Conservation (phyloP, 129 eudicot species). For the Helianthus annuus region DNA sequence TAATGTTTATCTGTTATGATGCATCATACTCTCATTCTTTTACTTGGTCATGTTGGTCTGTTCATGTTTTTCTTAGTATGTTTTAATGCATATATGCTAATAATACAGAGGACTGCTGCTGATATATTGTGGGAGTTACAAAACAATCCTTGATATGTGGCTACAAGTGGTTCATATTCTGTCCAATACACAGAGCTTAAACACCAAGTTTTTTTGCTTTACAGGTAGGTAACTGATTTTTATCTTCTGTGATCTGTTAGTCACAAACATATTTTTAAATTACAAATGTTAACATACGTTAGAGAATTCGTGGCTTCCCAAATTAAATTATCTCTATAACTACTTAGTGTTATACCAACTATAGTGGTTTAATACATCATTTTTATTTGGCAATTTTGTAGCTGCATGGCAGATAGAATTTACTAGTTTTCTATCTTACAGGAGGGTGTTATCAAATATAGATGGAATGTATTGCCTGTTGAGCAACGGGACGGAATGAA, state of each 20-base stretch:
- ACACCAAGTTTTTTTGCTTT: conserved; percentile 91
- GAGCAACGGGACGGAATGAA: conserved; percentile 98
- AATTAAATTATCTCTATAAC: background rate
- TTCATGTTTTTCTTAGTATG: conserved; percentile 3
- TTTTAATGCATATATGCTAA: conserved; percentile 15
- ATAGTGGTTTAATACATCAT: background rate
- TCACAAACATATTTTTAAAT: conserved; percentile 4
- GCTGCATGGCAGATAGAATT: conserved; percentile 9
- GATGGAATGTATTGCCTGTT: conserved; percentile 98
- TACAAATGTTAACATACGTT: conserved; percentile 5
- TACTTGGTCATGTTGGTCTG: conserved; percentile 14
- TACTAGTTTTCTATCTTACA: conserved; percentile 28
- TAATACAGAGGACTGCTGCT: conserved; percentile 84
- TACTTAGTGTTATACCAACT: conserved; percentile 3
- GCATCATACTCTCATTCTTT: background rate
- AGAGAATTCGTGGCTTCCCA: conserved; percentile 11
- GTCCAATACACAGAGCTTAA: conserved; percentile 71
- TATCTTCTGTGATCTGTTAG: conserved; percentile 2
- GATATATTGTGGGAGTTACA: conserved; percentile 91
- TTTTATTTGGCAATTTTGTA: conserved; percentile 10
- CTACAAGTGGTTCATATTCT: conserved; percentile 98
- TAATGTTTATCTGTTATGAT: conserved; percentile 1
- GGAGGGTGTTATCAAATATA: conserved; percentile 99
- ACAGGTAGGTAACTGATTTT: conserved; percentile 64
- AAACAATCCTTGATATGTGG: conserved; percentile 95